Conservation (phyloP, 805 yeast species). For the Scheffersomyces stipitis region DNA sequence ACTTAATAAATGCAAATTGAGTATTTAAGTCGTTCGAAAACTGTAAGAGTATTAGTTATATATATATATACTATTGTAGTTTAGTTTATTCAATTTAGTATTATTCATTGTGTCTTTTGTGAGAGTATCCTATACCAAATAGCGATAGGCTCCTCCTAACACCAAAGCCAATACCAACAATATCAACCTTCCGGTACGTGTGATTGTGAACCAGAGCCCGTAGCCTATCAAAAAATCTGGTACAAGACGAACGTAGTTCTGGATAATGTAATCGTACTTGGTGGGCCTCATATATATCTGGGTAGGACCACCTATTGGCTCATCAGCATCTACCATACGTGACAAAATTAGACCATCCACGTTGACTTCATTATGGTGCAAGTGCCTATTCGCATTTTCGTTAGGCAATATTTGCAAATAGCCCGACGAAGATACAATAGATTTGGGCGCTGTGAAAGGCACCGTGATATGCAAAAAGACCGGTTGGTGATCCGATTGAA, state of each 20-base stretch:
- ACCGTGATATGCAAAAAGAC: conserved; percentile 55
- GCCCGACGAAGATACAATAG: conserved; percentile 27
- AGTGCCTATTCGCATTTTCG: conserved; percentile 2
- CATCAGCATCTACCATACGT: conserved; percentile 10
- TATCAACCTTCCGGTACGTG: conserved; percentile 31
- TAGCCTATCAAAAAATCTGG: conserved; percentile 34
- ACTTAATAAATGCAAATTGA: no score
- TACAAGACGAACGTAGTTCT: conserved; percentile 21
- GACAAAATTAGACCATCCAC: conserved; percentile 7
- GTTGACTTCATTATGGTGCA: conserved; percentile 2
- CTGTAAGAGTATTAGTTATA: no score
- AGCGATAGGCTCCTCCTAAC: conserved; percentile 6
- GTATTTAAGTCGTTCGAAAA: no score
- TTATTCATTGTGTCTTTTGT: no score
- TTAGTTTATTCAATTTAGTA: no score
- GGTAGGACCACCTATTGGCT: conserved; percentile 39
- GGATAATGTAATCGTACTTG: conserved; percentile 26
- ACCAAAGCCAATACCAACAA: conserved; percentile 16
- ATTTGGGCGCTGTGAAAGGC: conserved; percentile 42
- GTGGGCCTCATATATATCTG: conserved; percentile 38
- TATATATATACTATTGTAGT: no score
- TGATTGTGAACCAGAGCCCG: conserved; percentile 34
- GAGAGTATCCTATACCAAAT: no score
- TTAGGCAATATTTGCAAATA: conserved; percentile 28
- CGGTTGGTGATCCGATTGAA: conserved; percentile 78